Conservation (phyloP, 2,329 filamentous ascomycete species). For the Penicillium sp. region DNA sequence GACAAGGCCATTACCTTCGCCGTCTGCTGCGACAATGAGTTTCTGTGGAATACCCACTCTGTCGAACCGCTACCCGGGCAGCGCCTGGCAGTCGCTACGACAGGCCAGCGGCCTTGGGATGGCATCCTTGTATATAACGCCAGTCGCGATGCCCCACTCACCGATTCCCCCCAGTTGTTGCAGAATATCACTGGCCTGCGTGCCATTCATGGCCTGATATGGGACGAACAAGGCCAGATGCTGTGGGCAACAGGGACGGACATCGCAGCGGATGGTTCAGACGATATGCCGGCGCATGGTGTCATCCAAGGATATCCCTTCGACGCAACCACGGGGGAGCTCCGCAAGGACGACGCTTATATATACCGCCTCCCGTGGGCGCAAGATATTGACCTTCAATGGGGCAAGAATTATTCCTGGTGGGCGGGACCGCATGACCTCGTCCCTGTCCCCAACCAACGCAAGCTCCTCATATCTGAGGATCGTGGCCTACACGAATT, state of each 20-base stretch:
- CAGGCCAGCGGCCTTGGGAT: conserved; percentile 28
- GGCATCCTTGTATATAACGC: conserved; percentile 30
- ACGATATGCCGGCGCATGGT: conserved; percentile 24
- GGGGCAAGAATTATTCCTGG: conserved; percentile 28
- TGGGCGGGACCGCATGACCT: conserved; percentile 31
- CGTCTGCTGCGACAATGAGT: conserved; percentile 24
- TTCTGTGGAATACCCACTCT: conserved; percentile 27
- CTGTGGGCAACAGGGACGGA: conserved; percentile 30
- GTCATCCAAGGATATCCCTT: conserved; percentile 27
- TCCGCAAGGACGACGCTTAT: conserved; percentile 17
- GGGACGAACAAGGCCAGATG: conserved; percentile 30
- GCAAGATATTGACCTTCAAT: conserved; percentile 25
- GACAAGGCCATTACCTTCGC: conserved; percentile 32
- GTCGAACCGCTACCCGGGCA: conserved; percentile 26
- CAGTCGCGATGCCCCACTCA: conserved; percentile 21
- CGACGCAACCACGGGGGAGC: conserved; percentile 21
- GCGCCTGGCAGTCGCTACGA: conserved; percentile 27
- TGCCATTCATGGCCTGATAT: conserved; percentile 31
- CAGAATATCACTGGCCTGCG: conserved; percentile 29
- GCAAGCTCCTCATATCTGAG: conserved; percentile 28
- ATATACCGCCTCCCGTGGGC: conserved; percentile 18
- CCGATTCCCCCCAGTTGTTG: conserved; percentile 24
- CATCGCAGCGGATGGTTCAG: conserved; percentile 29
- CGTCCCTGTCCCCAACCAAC: conserved; percentile 29
- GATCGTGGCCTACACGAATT: conserved; percentile 26